phyloP scores from a whole-genome alignment of 2,329 filamentous ascomycete species.

The Chaetomium strumarium region DNA sequence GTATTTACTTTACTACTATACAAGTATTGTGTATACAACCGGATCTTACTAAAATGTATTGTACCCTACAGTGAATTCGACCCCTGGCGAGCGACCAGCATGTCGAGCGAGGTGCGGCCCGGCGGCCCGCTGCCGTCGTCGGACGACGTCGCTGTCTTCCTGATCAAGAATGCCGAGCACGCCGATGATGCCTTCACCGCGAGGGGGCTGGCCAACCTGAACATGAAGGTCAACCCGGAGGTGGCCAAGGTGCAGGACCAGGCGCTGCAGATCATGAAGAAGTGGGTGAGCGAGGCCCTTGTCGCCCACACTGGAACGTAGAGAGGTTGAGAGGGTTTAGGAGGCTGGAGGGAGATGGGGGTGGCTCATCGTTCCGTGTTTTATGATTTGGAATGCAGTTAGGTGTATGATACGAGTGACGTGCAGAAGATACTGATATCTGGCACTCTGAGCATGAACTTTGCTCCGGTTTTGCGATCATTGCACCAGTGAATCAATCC shows the following conservation, averaged over 20 bases:
- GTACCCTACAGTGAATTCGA: constrained; percentile 20
- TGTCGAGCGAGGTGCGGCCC: constrained; percentile 21
- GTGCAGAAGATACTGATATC: too few species aligned
- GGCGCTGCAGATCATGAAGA: constrained; percentile 19
- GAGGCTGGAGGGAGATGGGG: too few species aligned
- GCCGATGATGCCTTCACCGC: constrained; percentile 19
- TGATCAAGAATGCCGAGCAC: constrained; percentile 22
- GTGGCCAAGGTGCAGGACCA: constrained; percentile 20
- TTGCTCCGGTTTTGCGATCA: too few species aligned
- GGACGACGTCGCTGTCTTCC: constrained; percentile 15
- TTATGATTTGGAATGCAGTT: too few species aligned
- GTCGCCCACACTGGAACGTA: too few species aligned
- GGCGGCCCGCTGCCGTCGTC: constrained; percentile 20
- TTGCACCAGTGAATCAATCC: too few species aligned
- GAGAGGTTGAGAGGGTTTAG: too few species aligned
- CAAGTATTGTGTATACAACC: too few species aligned
- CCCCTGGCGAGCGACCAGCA: constrained; percentile 22
- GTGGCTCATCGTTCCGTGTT: too few species aligned
- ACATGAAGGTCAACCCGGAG: constrained; percentile 20
- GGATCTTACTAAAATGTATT: too few species aligned
- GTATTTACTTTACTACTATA: neutral
- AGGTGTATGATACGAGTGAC: too few species aligned
- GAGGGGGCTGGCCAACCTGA: constrained; percentile 18
- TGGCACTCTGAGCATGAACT: too few species aligned
- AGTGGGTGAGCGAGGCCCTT: constrained; percentile 8